Base-by-base conservation (phyloP, 2,329 filamentous ascomycete species). In the Cadophora malorum region DNA sequence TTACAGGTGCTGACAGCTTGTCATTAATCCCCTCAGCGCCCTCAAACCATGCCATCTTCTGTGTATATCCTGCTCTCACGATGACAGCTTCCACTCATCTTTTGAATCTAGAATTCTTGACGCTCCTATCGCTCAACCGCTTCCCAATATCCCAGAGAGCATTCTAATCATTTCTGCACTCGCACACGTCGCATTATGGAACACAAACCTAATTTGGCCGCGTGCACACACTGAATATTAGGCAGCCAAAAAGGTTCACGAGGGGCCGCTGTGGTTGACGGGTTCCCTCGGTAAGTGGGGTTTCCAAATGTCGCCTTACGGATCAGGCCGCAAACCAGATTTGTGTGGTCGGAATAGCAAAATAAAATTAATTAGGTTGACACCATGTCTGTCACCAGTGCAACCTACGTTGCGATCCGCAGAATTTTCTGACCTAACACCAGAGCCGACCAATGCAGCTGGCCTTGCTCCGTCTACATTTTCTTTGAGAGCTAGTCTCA, bases 401-500 rank as follows among this genome's bases (percentile, higher is more conserved):
- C 35, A 63, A 50, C 35, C 49, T 45, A 59, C 35, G 25, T 64
- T 67, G 19, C 49, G 49, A 66, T 66, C 58, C 65, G 33, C 56
- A 68, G n/a, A 68, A 68, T 53, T 53, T 68, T 68, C 45, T 63
- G n/a, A 59, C 64, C 56, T 52, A 69, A 33, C 52, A 60, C 63
- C 19, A 65, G 33, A 66, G 50, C 59, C 45, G 59, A 69, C 50
- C 63, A 38, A 65, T 63, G 38, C 52, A 69, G 59, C 64, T 66
- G 59, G 60, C 64, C 59, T 69, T 69, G 59, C 38, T 56, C 23
- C 58, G 45, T 69, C 63, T 64, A 60, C 50, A 53, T 53, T 53
- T 53, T 23, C 21, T 53, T 69, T 68, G 25, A 33, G 41, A 64
- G 63, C 64, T 69, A 69, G 64, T 69, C 64, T 69, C 64, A 66